Base-by-base conservation (phyloP, 306 rosid genomes). In the Cucumis hystrix region DNA sequence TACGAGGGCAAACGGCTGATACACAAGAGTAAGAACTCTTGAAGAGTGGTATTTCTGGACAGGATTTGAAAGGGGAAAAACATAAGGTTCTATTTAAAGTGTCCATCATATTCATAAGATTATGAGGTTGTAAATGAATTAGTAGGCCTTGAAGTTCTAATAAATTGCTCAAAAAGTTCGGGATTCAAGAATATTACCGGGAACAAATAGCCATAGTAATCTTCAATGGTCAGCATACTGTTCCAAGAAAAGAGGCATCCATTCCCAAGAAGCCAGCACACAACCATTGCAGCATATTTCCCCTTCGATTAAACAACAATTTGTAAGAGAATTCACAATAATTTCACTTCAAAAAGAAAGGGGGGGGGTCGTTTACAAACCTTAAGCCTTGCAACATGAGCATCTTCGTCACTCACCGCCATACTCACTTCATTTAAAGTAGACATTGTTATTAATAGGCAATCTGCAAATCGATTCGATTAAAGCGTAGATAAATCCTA, bases 241-340 rank as follows among this genome's bases (percentile, higher is more conserved):
- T 92, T 92, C 97, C 98, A 94, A 25, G 96, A 75, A 78, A 92
- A 87, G 74, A 94, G 97, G 62, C 91, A 84, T 13, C 98, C 96
- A 67, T 86, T 94, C 56, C 98, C 98, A 72, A 94, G 98, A 87
- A 94, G 85, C 93, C 93, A 94, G 57, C 98, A 94, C 0, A 90
- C 86, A 1, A 76, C 43, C 51, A 83, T 81, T 69, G 96, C 96
- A 76, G 77, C 76, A 83, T 18, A 73, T 70, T 87, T 94, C 23
- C 97, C 96, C 98, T 94, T 83, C 56, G 0, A 80, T 21, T n/a
- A 40, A 35, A 43, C 59, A 40, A 16, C 72, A 79, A 69, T 57
- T 25, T 7, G 74, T 20, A 83, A 71, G 83, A 47, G 10, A 35
- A 59, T 17, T 11, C 17, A 10, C 18, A 74, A 49, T 6, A 16